phyloP scores from a whole-genome alignment of 2,329 filamentous ascomycete species.

The Shiraia bambusicola region DNA sequence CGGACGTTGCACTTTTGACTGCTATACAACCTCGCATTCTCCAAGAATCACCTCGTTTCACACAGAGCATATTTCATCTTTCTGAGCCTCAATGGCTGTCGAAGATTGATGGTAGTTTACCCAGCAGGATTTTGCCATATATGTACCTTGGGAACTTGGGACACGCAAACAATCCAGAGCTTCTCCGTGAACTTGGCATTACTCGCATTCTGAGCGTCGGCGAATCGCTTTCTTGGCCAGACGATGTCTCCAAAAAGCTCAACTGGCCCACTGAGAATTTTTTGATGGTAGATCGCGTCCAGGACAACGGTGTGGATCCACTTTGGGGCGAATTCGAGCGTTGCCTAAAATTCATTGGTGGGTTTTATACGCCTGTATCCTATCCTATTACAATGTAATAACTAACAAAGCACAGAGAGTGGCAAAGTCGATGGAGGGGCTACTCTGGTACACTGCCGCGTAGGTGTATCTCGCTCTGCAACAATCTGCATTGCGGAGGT shows the following conservation, averaged over 20 bases:
- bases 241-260: slow-evolving; percentile 59
- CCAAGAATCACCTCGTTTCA: slow-evolving; percentile 62
- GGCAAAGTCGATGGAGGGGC: slow-evolving; percentile 76
- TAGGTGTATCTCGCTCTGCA: slow-evolving; percentile 91
- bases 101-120: slow-evolving; percentile 84
- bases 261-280: slow-evolving; percentile 77
- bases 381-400: not conserved
- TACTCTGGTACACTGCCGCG: slow-evolving; percentile 92
- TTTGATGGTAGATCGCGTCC: slow-evolving; percentile 78
- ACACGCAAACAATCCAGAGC: slow-evolving; percentile 89
- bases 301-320: slow-evolving; percentile 96
- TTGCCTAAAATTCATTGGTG: slow-evolving; percentile 93
- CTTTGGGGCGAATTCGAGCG: slow-evolving; percentile 81
- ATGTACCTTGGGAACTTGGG: slow-evolving; percentile 94
- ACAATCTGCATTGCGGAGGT: slow-evolving; percentile 99
- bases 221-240: slow-evolving; percentile 79
- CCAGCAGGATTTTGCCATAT: slow-evolving; percentile 84
- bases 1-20: slow-evolving; percentile 80
- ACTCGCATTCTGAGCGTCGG: slow-evolving; percentile 87
- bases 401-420: slow-evolving; percentile 60
- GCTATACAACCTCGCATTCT: slow-evolving; percentile 75
- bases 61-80: slow-evolving; percentile 54
- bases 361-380: slow-evolving; percentile 13
- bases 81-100: slow-evolving; percentile 78
- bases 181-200: slow-evolving; percentile 79